A percentile compares a stretch with the other conserved stretches of the same genome.
Evolutionary conservation across 2,329 filamentous ascomycete species (phyloP).

Genomic region (Xylariaceae sp.): DNA sequence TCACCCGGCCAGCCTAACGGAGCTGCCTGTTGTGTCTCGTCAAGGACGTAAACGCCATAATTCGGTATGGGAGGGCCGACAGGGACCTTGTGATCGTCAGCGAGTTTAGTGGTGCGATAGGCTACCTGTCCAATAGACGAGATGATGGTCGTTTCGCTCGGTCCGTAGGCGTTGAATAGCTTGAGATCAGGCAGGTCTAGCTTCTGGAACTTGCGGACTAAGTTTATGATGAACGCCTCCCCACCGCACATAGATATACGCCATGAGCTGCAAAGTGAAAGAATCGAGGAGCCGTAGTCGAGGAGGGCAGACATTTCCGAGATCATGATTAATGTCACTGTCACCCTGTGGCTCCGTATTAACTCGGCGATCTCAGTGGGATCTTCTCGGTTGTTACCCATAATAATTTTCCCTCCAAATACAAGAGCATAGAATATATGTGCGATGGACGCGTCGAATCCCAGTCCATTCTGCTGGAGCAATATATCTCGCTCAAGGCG

Average conservation of each 20-base stretch:
- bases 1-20: background rate
- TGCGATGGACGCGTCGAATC: background rate
- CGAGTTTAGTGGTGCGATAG: background rate
- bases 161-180: constrained; percentile 39
- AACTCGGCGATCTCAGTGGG: background rate
- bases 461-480: background rate
- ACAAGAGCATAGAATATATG: background rate
- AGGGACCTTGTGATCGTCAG: background rate
- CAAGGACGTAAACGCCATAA: background rate
- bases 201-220: background rate
- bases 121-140: background rate
- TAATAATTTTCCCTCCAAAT: background rate
- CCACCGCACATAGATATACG: background rate
- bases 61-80: constrained; percentile 29
- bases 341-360: background rate
- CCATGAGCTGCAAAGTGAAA: background rate
- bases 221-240: background rate
- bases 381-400: background rate
- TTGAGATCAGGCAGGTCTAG: background rate
- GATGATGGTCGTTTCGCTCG: constrained; percentile 34
- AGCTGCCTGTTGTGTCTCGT: background rate
- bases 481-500: background rate
- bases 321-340: background rate
- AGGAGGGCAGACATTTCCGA: background rate
- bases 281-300: background rate